Evolutionary conservation across 2,329 filamentous ascomycete genomes (phyloP).

Genomic region (Metarhizium humberi): DNA sequence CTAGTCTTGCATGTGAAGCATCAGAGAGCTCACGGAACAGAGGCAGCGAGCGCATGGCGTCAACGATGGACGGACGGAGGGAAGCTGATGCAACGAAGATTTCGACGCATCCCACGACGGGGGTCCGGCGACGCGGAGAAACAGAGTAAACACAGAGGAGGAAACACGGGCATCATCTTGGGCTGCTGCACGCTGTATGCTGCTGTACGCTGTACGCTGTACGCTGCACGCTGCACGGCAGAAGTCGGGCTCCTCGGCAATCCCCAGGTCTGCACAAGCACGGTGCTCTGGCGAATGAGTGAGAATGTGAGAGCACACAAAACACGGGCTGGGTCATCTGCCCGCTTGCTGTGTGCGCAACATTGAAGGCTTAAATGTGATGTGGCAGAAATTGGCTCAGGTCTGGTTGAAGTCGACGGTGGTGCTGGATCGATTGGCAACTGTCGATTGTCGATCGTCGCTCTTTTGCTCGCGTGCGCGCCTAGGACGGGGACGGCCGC

Average conservation of each 20-base stretch:
- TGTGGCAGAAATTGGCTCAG: not conserved
- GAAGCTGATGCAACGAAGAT: not conserved
- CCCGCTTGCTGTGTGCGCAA: not conserved
- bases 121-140: not conserved
- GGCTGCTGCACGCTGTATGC: not conserved
- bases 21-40: not conserved
- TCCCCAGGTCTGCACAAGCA: not conserved
- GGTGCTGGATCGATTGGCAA: not conserved
- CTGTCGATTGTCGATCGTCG: not conserved
- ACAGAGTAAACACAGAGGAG: not conserved
- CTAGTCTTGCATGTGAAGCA: conserved; percentile 1
- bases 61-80: not conserved
- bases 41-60: not conserved
- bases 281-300: too few relatives aligned
- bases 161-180: not conserved
- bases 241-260: not conserved
- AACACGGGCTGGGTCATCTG: not conserved
- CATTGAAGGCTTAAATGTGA: not conserved
- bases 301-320: not conserved
- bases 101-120: not conserved
- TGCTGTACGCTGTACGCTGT: too few relatives aligned
- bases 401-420: not conserved
- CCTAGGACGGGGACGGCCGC: not conserved
- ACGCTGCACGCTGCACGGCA: not conserved
- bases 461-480: not conserved